A percentile compares a stretch with the other conserved stretches of the same genome.
These are phyloP conservation scores for Colletotrichum paranaense DNA, from an alignment of 2,329 filamentous ascomycete genomes.

Conservation along the genomic window DNA sequence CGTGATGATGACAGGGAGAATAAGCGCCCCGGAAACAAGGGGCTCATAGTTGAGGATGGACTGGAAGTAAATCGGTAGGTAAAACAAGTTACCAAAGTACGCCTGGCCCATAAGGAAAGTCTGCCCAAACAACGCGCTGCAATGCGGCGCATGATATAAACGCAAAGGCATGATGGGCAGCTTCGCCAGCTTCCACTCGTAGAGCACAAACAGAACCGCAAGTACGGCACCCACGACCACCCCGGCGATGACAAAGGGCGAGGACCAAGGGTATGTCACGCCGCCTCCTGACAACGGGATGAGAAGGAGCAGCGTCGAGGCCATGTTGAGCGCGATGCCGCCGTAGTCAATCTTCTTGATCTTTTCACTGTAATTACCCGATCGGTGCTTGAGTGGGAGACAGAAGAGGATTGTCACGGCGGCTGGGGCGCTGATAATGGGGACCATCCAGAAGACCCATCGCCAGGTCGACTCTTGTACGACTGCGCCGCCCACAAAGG, in stretches of 20 bases:
- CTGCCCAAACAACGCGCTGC: slow-evolving; percentile 38
- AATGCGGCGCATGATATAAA: slow-evolving; percentile 39
- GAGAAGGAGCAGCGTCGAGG: slow-evolving; percentile 40
- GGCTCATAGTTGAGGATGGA: slow-evolving; percentile 42
- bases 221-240: slow-evolving; percentile 38
- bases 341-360: slow-evolving; percentile 43
- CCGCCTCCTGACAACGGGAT: slow-evolving; percentile 43
- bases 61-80: slow-evolving; percentile 46
- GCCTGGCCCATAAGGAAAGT: slow-evolving; percentile 42
- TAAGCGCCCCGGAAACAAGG: slow-evolving; percentile 44
- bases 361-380: slow-evolving; percentile 41
- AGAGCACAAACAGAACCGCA: slow-evolving; percentile 40
- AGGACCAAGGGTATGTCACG: slow-evolving; percentile 42
- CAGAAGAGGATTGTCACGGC: slow-evolving; percentile 41
- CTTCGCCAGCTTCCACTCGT: slow-evolving; percentile 43
- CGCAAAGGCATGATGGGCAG: slow-evolving; percentile 44
- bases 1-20: slow-evolving; percentile 43
- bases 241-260: slow-evolving; percentile 40
- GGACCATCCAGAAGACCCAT: slow-evolving; percentile 45
- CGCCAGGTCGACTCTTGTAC: slow-evolving; percentile 44
- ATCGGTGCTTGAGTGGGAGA: slow-evolving; percentile 40
- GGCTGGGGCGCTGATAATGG: slow-evolving; percentile 38
- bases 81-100: slow-evolving; percentile 46
- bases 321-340: slow-evolving; percentile 43
- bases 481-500: slow-evolving; percentile 45